phyloP scores from a whole-genome alignment of 768 basidiomycete genomes.

The Suillus decipiens region DNA sequence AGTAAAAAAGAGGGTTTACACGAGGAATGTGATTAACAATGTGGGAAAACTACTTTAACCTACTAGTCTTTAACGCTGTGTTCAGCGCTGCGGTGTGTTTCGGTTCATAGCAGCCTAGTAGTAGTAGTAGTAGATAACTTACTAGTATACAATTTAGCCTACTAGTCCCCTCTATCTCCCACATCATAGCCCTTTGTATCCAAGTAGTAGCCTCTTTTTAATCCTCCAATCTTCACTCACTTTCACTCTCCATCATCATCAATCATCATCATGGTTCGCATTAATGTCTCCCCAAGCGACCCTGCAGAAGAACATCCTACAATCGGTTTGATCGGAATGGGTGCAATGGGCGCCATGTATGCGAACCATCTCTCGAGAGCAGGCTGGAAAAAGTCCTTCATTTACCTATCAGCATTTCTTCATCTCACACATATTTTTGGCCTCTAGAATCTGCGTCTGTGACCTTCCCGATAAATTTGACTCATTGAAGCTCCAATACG shows the following conservation, averaged over 20 bases:
- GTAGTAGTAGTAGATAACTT: too few relatives aligned
- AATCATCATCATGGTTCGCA: slow-evolving; percentile 25
- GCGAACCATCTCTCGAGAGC: slow-evolving; percentile 72
- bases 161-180: too few relatives aligned
- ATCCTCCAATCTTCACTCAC: not conserved
- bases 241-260: slow-evolving; percentile 14
- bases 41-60: too few relatives aligned
- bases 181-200: not conserved
- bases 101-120: too few relatives aligned
- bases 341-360: slow-evolving; percentile 97
- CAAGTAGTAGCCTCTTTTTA: not conserved
- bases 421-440: slow-evolving; percentile 1
- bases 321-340: slow-evolving; percentile 96
- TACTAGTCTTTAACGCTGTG: too few relatives aligned
- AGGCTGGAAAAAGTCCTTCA: slow-evolving; percentile 78
- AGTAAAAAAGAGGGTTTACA: not conserved
- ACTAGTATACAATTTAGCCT: too few relatives aligned
- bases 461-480: slow-evolving; percentile 79
- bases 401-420: slow-evolving; percentile 19
- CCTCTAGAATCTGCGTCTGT: slow-evolving; percentile 81
- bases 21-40: not conserved
- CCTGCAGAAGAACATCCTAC: slow-evolving; percentile 61
- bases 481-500: slow-evolving; percentile 55
- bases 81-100: too few relatives aligned
- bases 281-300: slow-evolving; percentile 32